Evolutionary conservation across 495 filamentous ascomycete species (phyloP), one percentile per base, ranked within the genome.

Genomic region (Penicillium cinerascens): DNA sequence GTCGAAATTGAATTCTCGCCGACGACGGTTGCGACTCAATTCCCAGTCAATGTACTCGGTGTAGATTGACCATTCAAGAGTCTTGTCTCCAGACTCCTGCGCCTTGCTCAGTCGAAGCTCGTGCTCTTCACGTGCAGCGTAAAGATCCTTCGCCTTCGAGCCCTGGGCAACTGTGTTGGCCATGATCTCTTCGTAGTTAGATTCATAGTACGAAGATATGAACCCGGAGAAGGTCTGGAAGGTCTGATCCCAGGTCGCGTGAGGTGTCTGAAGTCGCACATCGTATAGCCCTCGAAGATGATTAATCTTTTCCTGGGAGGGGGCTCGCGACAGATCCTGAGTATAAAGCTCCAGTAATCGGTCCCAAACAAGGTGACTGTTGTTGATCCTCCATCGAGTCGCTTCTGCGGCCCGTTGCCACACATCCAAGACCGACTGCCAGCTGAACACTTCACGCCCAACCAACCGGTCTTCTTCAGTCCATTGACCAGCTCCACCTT

Each of bases 311-410:
- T 84, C 77, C 42, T 75, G 71, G 4, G 77, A 78, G 11, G 80
- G 74, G 2, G 73, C 72, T 42, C 72, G 78, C n/a, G 78, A 73
- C 57, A 88, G 54, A 76, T 87, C 89, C 73, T 79, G 69, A 49
- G 79, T 60, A 22, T 83, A 60, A 17, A 87, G 65, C 25, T 87
- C 77, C 9, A 83, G 71, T 46, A 85, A 92, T 51, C 84, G 85
- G 63, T 96, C 83, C 92, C 92, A 98, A n/a, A 97, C 78, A 44
- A 85, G 59, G 59, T 93, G 82, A 71, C 92, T 96, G 62, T 96
- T 89, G 60, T 84, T 80, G 51, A 97, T 80, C 58, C 88, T 85
- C 73, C 86, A 90, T 61, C 86, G 82, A 13, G 89, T 93, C 21
- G 86, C 84, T 42, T 88, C 82, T 38, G 87, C 85, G 22, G 82